Conservation (phyloP, 1,139 yeast genomes). For the Scheffersomyces illinoinensis region DNA sequence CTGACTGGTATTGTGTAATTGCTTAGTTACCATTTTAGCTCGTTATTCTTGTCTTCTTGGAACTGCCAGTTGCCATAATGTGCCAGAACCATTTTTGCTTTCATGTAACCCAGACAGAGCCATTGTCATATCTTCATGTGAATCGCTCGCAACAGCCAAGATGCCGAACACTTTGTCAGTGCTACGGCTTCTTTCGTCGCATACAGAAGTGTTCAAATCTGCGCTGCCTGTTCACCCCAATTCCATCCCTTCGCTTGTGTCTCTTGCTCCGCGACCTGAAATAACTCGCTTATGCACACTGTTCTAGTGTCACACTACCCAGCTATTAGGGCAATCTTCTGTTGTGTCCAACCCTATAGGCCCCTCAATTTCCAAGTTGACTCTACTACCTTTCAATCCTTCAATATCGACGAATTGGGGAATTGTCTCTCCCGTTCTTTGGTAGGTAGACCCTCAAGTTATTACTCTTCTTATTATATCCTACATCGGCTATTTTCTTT, state of each 20-base stretch:
- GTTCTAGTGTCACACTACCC: too few relatives aligned
- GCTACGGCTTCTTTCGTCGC: neutral
- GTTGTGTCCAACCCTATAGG: too few relatives aligned
- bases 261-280: neutral
- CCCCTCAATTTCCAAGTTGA: too few relatives aligned
- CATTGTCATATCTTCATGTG: neutral
- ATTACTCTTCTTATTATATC: neutral
- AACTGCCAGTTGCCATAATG: too few relatives aligned
- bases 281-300: neutral
- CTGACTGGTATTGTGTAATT: too few relatives aligned
- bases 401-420: too few relatives aligned
- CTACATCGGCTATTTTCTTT: constrained; percentile 1
- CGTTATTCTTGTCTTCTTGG: too few relatives aligned
- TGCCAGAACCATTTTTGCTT: too few relatives aligned
- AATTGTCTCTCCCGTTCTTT: too few relatives aligned
- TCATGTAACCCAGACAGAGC: neutral
- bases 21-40: neutral
- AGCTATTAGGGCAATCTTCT: neutral
- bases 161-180: neutral
- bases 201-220: neutral
- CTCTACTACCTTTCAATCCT: too few relatives aligned
- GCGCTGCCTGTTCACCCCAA: neutral
- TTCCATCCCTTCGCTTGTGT: neutral
- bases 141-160: neutral
- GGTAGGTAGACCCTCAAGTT: too few relatives aligned